These are phyloP conservation scores for Mycocentrospora acerina DNA, from an alignment of 2,329 filamentous ascomycete genomes.

Conservation along the genomic window DNA sequence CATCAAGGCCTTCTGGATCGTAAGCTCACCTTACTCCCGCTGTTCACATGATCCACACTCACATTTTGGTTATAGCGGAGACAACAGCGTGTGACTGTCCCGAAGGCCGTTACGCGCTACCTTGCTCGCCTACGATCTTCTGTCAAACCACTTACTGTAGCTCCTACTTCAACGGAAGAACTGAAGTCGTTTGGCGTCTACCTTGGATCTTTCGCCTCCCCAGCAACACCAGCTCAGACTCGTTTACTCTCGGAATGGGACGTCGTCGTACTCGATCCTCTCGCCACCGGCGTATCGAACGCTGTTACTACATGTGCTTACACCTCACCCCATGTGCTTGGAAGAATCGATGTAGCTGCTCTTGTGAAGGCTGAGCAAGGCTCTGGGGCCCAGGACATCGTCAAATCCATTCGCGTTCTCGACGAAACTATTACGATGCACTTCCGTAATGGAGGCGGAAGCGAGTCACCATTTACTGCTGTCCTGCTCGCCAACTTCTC, in stretches of 20 bases:
- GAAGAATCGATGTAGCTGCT: not conserved
- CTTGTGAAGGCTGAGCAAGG: not conserved
- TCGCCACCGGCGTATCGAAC: slow-evolving; percentile 14
- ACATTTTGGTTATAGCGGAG: not conserved
- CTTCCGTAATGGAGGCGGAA: not conserved
- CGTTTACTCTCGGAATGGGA: slow-evolving; percentile 25
- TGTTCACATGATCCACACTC: too few species aligned
- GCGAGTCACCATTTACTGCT: slow-evolving; percentile 41
- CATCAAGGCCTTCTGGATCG: not conserved
- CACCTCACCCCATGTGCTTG: slow-evolving; percentile 14
- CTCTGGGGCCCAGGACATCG: not conserved
- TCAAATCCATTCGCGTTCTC: not conserved
- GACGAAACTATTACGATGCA: slow-evolving; percentile 3
- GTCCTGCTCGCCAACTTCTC: slow-evolving; percentile 33
- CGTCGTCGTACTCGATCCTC: slow-evolving; percentile 22
- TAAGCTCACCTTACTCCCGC: too few species aligned
- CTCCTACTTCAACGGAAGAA: not conserved
- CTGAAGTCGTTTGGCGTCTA: slow-evolving; percentile 2
- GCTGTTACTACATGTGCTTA: slow-evolving; percentile 23
- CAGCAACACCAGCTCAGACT: slow-evolving; percentile 14
- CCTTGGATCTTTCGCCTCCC: slow-evolving; percentile 23
- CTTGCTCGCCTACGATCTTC: not conserved
- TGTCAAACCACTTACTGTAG: not conserved
- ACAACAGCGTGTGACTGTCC: slow-evolving; percentile 1
- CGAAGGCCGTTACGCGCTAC: slow-evolving; percentile 1